Evolutionary conservation across 257 asterid species (phyloP).

Genomic region (Jasminum sambac): DNA sequence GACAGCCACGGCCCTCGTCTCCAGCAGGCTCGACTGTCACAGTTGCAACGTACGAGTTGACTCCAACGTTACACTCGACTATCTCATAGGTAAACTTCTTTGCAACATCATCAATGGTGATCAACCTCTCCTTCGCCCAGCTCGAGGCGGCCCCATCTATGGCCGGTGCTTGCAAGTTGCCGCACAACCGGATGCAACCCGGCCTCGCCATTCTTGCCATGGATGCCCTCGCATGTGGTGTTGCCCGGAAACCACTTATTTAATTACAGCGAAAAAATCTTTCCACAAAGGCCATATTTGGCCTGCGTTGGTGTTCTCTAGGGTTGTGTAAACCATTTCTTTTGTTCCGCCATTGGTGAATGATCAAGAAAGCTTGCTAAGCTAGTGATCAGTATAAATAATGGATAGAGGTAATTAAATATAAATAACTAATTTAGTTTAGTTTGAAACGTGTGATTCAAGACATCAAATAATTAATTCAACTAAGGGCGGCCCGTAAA

Average conservation of each 20-base stretch:
- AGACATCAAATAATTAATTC: too few relatives aligned
- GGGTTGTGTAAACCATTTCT: conserved; percentile 48
- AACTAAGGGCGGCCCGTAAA: too few relatives aligned
- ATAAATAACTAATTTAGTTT: neutral
- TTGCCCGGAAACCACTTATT: conserved; percentile 70
- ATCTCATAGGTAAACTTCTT: conserved; percentile 58
- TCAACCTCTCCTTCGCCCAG: conserved; percentile 59
- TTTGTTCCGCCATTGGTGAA: neutral
- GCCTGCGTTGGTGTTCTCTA: conserved; percentile 39
- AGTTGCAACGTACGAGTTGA: conserved; percentile 52
- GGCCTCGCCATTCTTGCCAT: conserved; percentile 57
- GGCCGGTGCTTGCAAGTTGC: conserved; percentile 43
- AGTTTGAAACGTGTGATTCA: neutral
- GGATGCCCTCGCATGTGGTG: conserved; percentile 51
- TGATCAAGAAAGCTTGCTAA: neutral
- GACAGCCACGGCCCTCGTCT: conserved; percentile 30
- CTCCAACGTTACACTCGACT: conserved; percentile 60
- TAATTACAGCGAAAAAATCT: conserved; percentile 67
- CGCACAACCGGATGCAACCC: conserved; percentile 69
- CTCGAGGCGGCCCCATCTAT: conserved; percentile 13
- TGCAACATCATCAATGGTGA: conserved; percentile 31
- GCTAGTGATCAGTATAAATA: neutral
- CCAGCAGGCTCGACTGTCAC: conserved; percentile 35
- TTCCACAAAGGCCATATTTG: conserved; percentile 63
- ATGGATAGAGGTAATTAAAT: neutral